Percentiles rank a stretch among this genome's conserved stretches.
These are phyloP conservation scores for Paxillus ammoniavirescens DNA, from an alignment of 768 basidiomycete species.

Conservation along the genomic window DNA sequence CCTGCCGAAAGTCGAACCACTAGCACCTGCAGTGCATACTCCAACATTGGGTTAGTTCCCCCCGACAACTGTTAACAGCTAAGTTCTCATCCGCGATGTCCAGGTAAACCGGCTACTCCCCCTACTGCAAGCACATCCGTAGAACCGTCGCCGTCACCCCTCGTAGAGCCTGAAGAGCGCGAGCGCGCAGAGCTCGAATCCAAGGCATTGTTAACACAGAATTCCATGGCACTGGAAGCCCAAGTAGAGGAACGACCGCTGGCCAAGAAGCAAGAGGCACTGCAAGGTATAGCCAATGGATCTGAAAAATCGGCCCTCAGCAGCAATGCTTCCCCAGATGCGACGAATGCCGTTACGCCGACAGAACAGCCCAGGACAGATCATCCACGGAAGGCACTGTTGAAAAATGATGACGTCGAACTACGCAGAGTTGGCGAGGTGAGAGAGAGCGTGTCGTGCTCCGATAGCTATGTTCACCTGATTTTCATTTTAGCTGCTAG, in stretches of 20 bases:
- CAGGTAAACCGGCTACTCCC: slow-evolving; percentile 18
- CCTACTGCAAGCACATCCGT: slow-evolving; percentile 18
- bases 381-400: slow-evolving; percentile 65
- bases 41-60: slow-evolving; percentile 24
- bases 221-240: slow-evolving; percentile 75
- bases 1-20: slow-evolving; percentile 72
- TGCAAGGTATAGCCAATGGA: slow-evolving; percentile 46
- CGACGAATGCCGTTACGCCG: slow-evolving; percentile 13
- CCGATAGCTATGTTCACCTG: background rate
- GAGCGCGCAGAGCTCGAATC: slow-evolving; percentile 45
- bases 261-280: slow-evolving; percentile 82
- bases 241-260: slow-evolving; percentile 85
- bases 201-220: slow-evolving; percentile 63
- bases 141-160: slow-evolving; percentile 7
- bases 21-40: slow-evolving; percentile 24
- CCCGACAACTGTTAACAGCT: background rate
- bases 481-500: slow-evolving; percentile 58
- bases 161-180: slow-evolving; percentile 33
- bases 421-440: slow-evolving; percentile 76
- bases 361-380: slow-evolving; percentile 35
- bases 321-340: slow-evolving; percentile 8
- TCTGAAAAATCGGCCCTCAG: background rate
- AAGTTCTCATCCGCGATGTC: slow-evolving; percentile 12
- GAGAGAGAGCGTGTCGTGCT: slow-evolving; percentile 18
- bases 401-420: slow-evolving; percentile 88